phyloP scores from a whole-genome alignment of 148 eudicot species.

The Fallopia convolvulus region DNA sequence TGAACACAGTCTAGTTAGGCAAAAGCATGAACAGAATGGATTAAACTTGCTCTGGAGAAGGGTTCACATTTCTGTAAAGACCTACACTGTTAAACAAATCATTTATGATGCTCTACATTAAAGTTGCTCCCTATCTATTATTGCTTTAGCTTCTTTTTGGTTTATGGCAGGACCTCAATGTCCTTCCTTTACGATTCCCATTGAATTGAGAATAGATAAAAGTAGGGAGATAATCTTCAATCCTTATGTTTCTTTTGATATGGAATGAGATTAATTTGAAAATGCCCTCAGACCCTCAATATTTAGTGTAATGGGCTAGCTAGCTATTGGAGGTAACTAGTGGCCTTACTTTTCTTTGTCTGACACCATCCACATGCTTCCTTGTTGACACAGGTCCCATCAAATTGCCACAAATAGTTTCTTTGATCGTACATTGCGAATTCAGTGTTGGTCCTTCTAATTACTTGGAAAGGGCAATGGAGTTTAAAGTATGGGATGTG shows the following conservation, averaged over 20 bases:
- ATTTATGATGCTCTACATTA: not conserved
- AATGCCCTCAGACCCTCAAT: not conserved
- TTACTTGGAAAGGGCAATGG: constrained; percentile 5
- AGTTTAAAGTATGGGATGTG: constrained; percentile 2
- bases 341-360: not conserved
- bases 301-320: not conserved
- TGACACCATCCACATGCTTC: constrained; percentile 14
- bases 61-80: not conserved
- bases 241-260: not conserved
- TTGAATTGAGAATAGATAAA: not conserved
- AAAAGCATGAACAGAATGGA: not conserved
- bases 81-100: not conserved
- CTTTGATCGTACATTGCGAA: not conserved
- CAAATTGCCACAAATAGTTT: constrained; percentile 7
- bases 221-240: not conserved
- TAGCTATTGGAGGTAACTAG: not conserved
- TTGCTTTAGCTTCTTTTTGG: not conserved
- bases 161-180: not conserved
- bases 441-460: constrained; percentile 1
- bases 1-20: not conserved
- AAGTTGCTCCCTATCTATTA: not conserved
- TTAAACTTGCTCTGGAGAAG: not conserved
- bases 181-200: not conserved
- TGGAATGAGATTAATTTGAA: not conserved
- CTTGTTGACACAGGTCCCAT: constrained; percentile 9